Base-by-base conservation (phyloP, 2,329 filamentous ascomycete genomes). In the Trichoderma citrinoviride region DNA sequence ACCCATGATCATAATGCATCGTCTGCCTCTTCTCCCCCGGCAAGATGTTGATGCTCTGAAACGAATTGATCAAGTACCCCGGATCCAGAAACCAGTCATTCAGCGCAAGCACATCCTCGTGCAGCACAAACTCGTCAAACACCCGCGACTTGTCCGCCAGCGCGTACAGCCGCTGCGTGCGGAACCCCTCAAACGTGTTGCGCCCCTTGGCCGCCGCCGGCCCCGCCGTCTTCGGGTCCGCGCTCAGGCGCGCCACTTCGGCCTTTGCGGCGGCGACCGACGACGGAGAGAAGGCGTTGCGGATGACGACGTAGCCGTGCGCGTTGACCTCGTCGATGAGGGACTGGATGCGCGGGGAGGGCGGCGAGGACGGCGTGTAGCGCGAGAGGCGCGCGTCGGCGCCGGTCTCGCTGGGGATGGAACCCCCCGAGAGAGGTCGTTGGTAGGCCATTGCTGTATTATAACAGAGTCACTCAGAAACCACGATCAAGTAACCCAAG, bases 71-170 rank as follows among this genome's bases (percentile, higher is more conserved):
- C 21, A 75, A 69, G 53, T 75, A 78, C 0, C 75, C 76, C 17
- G 71, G 69, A 55, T 77, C 76, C n/a, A 80, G 70, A 64, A 79
- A 79, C 65, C 75, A 74, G 29, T 78, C 73, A 62, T 79, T 79
- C 49, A 80, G 70, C 1, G 76, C 74, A 21, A 78, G 69, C 5
- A 79, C 73, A 21, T 72, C 68, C 8, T 73, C 72, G 6, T 78
- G 70, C 0, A 76, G 65, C 33, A 68, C 68, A 64, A 77, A 79
- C 65, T 74, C 75, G 68, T 78, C 74, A 68, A 79, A 78, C 3
- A 70, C 71, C 17, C 75, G 70, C 10, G 74, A 75, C 67, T 79
- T 79, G 70, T 77, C 76, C 37, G 77, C 65, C 21, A 79, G 69
- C 12, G 76, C 74, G 67, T 78, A 78, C 56, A 78, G 75, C 19